These are phyloP conservation scores for Cryphonectria naterciae DNA, from an alignment of 2,329 filamentous ascomycete species.

Conservation along the genomic window DNA sequence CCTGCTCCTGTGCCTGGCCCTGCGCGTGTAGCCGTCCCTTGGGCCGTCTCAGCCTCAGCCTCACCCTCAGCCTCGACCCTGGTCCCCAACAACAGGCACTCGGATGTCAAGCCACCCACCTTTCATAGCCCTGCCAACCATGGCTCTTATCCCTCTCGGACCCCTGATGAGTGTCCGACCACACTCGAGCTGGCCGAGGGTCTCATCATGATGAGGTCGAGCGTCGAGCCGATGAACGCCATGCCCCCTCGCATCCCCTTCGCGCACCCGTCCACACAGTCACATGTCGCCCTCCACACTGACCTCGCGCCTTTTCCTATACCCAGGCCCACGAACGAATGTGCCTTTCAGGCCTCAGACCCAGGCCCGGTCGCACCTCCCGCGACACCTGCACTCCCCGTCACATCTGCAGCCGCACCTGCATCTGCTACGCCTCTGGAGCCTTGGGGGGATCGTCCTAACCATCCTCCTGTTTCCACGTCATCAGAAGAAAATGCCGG, in stretches of 20 bases:
- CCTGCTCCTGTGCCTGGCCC: background rate
- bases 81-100: background rate
- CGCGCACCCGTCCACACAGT: conserved; percentile 11
- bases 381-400: background rate
- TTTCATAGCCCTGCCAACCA: background rate
- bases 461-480: conserved; percentile 22
- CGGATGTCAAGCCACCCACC: background rate
- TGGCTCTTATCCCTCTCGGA: conserved; percentile 7
- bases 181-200: conserved; percentile 25
- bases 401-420: background rate
- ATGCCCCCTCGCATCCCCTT: conserved; percentile 22
- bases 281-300: background rate
- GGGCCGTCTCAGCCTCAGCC: conserved; percentile 4
- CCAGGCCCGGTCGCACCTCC: background rate
- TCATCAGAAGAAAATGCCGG: conserved; percentile 26
- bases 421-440: background rate
- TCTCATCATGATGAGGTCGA: conserved; percentile 28
- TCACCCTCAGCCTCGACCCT: conserved; percentile 5
- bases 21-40: background rate
- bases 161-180: conserved; percentile 8
- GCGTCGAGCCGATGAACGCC: conserved; percentile 23
- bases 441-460: background rate
- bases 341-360: background rate
- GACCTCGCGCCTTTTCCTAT: conserved; percentile 7
- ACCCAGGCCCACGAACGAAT: background rate